Evolutionary conservation across 1,284 basidiomycete genomes (phyloP), one percentile per base, ranked within the genome.

Genomic region (Ceratorhiza oryzae-sativae): DNA sequence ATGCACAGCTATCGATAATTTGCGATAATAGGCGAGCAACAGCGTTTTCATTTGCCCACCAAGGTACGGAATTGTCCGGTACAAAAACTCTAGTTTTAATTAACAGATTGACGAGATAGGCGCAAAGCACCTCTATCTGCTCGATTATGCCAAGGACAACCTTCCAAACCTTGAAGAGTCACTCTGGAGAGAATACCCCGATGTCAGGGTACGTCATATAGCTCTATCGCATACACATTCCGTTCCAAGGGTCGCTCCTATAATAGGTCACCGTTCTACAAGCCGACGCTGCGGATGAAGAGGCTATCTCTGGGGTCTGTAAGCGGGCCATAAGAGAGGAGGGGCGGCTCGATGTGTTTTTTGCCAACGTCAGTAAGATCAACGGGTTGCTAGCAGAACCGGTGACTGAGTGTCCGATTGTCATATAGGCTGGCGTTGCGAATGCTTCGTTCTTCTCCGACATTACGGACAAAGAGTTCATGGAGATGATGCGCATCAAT

Each of bases 281-380:
- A 79, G 94, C 87, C 13, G 95, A 98, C 78, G 94, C 94, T 6
- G 89, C 94, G 13, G 89, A 94, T 77, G 90, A 95, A 72, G 76
- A 80, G n/a, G 85, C 89, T 15, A 90, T 97, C 74, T 83, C 85
- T 36, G 81, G 80, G 2, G 78, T 95, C 1, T 93, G 94, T 80
- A 82, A 90, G 73, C 88, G 84, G 74, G 92, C 91, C 1, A 76
- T 95, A 18, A 79, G 86, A 46, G 94, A 97, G 75, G 89, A 95
- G 77, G 94, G 94, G 1, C 86, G 88, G 58, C 84, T 97, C 18
- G 96, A 98, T 77, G 90, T 97, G 75, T 97, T 96, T 84, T 97
- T 95, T 78, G 95, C 95, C 45, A 97, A 98, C 78, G 94, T 93
- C 76, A 76, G 86, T 76, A 25, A 58, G n/a, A n/a, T n/a, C n/a